Base-by-base conservation (phyloP, 2,329 filamentous ascomycete genomes). In the Fusarium brachygibbosum region DNA sequence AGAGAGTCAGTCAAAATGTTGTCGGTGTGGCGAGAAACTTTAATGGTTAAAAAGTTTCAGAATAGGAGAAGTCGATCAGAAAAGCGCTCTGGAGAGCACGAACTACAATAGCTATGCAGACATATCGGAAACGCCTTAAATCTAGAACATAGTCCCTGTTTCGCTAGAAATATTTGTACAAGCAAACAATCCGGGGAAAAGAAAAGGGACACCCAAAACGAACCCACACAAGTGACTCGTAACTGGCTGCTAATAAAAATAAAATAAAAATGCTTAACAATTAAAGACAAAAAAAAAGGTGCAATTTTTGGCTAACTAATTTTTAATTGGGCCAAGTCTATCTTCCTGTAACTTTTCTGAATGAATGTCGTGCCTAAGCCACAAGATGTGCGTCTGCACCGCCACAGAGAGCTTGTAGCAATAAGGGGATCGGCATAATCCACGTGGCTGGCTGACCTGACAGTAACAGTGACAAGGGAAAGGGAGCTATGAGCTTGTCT, bases 381-480 rank as follows among this genome's bases (percentile, higher is more conserved):
- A 71, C 69, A 58, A 58, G 3, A 4, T 4, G 12, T 21, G 5
- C 1, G 16, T 28, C 3, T 37, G 63, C 67, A 68, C 58, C 25
- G 67, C 67, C 67, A 70, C 54, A 61, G 1, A 1, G 1, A 34
- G 8, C 28, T 32, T 23, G 14, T 32, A 35, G n/a, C 28, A 41
- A 35, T 16, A 9, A 31, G 38, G 38, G n/a, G 67, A 70, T 68
- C 63, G 44, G 63, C 63, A 63, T n/a, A 19, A 34, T 29, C 67
- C 67, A 70, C 67, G 63, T 70, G 67, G 58, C 63, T 72, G 61
- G 53, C 28, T 25, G 35, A 62, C 40, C n/a, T n/a, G n/a, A n/a
- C n/a, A n/a, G n/a, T n/a, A 25, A 25, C 23, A n/a, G n/a, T 25
- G 23, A 25, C 23, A 25, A 25, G 23, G 23, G 23, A 25, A 61